Conservation (phyloP, 495 filamentous ascomycete species). For the Halenospora varia region DNA sequence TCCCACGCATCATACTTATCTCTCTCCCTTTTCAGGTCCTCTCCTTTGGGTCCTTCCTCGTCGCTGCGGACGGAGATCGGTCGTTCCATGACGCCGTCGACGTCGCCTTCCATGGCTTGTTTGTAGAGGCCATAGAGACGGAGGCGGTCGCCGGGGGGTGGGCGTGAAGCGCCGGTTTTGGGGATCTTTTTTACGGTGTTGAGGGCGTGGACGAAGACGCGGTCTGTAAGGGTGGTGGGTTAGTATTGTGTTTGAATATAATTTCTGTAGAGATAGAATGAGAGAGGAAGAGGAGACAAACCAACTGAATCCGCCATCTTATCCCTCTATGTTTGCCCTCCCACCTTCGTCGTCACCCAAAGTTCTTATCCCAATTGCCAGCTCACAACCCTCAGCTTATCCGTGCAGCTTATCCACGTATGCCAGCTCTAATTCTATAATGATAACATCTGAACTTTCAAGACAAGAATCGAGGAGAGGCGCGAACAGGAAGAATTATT, state of each 20-base stretch:
- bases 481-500: too few species aligned
- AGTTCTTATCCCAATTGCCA: too few species aligned
- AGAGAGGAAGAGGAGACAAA: constrained; percentile 24
- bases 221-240: too few species aligned
- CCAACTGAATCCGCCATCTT: constrained; percentile 50
- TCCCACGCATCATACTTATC: constrained; percentile 92
- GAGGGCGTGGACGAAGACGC: constrained; percentile 97
- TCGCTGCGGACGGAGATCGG: constrained; percentile 44
- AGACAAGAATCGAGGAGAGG: too few species aligned
- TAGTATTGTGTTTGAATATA: too few species aligned
- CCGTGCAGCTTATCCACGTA: too few species aligned
- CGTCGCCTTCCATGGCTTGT: constrained; percentile 97
- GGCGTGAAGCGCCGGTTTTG: constrained; percentile 83
- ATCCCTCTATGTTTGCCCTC: not conserved
- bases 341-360: not conserved
- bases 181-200: constrained; percentile 98
- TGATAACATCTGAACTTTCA: not conserved
- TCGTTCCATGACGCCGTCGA: constrained; percentile 85
- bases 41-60: constrained; percentile 25
- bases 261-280: too few species aligned
- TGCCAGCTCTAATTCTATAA: not conserved
- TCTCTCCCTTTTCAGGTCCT: constrained; percentile 49
- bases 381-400: too few species aligned
- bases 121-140: constrained; percentile 97
- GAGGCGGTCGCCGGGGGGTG: constrained; percentile 78